These are phyloP conservation scores for Ophiocordyceps camponoti-saundersi DNA, from an alignment of 2,329 filamentous ascomycete genomes.

Conservation along the genomic window DNA sequence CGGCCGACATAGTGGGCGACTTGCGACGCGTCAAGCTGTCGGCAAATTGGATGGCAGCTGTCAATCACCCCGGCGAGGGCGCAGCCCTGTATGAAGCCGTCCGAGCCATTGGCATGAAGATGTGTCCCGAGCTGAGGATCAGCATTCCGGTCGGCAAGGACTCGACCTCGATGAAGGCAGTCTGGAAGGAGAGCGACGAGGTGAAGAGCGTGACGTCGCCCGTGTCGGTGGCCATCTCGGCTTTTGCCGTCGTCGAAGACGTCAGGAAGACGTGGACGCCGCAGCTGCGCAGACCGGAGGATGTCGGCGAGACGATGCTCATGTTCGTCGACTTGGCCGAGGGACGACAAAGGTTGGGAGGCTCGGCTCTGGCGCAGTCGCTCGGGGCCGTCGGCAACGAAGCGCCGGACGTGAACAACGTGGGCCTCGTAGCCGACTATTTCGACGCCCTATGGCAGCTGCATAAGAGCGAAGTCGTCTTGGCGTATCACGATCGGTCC, in stretches of 20 bases:
- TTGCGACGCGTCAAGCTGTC: conserved; percentile 72
- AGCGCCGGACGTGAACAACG: conserved; percentile 70
- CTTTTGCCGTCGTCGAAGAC: conserved; percentile 72
- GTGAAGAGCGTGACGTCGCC: conserved; percentile 81
- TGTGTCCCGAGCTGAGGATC: conserved; percentile 80
- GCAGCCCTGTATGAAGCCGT: conserved; percentile 88
- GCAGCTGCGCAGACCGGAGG: conserved; percentile 63
- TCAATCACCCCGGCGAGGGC: conserved; percentile 80
- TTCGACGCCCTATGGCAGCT: conserved; percentile 67
- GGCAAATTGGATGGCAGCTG: conserved; percentile 98
- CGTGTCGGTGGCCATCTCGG: conserved; percentile 78
- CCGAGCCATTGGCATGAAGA: conserved; percentile 77
- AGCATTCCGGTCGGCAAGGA: conserved; percentile 96
- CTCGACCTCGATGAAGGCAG: conserved; percentile 97
- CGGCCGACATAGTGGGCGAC: conserved; percentile 52
- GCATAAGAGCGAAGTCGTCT: conserved; percentile 45
- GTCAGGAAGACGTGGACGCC: conserved; percentile 88
- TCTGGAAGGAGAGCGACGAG: conserved; percentile 62
- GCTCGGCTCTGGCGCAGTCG: conserved; percentile 79
- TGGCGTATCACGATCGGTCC: conserved; percentile 89
- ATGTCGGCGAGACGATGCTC: conserved; percentile 76
- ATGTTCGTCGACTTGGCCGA: conserved; percentile 82
- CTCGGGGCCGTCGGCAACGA: conserved; percentile 75
- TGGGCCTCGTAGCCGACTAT: conserved; percentile 70
- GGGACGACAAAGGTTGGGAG: conserved; percentile 68